Evolutionary conservation across 2,329 filamentous ascomycete species (phyloP).

Genomic region (Aspergillus hortae): DNA sequence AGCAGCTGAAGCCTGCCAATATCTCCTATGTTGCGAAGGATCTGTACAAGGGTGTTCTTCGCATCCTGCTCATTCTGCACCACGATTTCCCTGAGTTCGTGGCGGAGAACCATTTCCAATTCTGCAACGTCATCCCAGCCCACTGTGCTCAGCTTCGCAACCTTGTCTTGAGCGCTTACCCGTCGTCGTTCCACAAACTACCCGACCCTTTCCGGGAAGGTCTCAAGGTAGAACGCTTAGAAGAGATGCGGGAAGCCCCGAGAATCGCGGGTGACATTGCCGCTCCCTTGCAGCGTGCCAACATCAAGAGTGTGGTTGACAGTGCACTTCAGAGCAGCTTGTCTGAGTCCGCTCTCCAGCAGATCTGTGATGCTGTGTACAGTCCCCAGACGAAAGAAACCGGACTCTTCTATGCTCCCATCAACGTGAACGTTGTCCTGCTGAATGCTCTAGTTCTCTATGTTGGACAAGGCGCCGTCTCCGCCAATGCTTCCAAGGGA

Average conservation of each 20-base stretch:
- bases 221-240: constrained; percentile 71
- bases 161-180: constrained; percentile 77
- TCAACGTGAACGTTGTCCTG: constrained; percentile 66
- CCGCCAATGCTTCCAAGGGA: constrained; percentile 55
- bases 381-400: constrained; percentile 57
- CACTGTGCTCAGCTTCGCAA: constrained; percentile 88
- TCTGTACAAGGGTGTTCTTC: constrained; percentile 77
- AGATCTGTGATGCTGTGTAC: constrained; percentile 70
- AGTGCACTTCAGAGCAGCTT: constrained; percentile 54
- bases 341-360: constrained; percentile 66
- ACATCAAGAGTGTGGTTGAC: constrained; percentile 55
- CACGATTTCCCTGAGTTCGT: constrained; percentile 96
- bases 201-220: constrained; percentile 70
- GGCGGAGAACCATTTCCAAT: constrained; percentile 76
- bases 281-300: constrained; percentile 44
- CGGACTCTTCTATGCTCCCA: constrained; percentile 62
- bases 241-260: constrained; percentile 68
- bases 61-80: constrained; percentile 78
- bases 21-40: constrained; percentile 70
- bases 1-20: constrained; percentile 71
- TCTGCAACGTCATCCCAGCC: constrained; percentile 76
- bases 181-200: constrained; percentile 65
- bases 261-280: constrained; percentile 62
- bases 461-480: constrained; percentile 69
- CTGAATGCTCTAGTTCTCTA: constrained; percentile 83